phyloP scores from a whole-genome alignment of 2,329 filamentous ascomycete species.

The Alternaria atra region DNA sequence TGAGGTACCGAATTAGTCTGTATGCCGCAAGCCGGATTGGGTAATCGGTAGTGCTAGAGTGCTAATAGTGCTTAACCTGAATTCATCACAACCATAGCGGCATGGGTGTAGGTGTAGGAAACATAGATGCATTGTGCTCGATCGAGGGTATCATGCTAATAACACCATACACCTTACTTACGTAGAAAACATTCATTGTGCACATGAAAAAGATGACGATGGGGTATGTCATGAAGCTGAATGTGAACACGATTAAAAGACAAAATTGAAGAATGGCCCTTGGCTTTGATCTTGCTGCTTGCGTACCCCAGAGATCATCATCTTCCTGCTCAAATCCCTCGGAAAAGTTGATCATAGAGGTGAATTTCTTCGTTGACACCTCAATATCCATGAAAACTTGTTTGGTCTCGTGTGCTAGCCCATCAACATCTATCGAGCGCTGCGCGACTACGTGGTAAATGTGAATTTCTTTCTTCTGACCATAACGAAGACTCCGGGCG shows the following conservation, averaged over 20 bases:
- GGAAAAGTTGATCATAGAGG: constrained; percentile 41
- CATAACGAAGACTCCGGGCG: constrained; percentile 66
- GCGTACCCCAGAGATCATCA: constrained; percentile 4
- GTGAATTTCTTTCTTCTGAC: constrained; percentile 65
- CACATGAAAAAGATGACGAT: neutral
- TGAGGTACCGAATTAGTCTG: neutral
- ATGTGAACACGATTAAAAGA: neutral
- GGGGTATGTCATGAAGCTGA: neutral
- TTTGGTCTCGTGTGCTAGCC: constrained; percentile 28
- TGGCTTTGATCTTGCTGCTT: neutral
- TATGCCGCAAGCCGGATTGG: neutral
- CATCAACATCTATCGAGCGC: constrained; percentile 65
- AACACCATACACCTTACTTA: neutral
- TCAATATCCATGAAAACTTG: constrained; percentile 21
- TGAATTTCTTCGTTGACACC: constrained; percentile 25
- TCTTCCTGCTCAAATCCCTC: constrained; percentile 34
- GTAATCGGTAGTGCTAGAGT: neutral
- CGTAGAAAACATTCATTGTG: neutral
- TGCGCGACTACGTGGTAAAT: constrained; percentile 83
- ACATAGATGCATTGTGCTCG: neutral
- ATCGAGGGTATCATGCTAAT: neutral
- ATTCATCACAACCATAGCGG: neutral
- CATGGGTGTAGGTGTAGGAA: neutral
- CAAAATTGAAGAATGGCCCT: neutral
- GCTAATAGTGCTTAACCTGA: neutral